These are phyloP conservation scores for Hypoxylon crocopeplum DNA, from an alignment of 495 filamentous ascomycete species.

Conservation along the genomic window DNA sequence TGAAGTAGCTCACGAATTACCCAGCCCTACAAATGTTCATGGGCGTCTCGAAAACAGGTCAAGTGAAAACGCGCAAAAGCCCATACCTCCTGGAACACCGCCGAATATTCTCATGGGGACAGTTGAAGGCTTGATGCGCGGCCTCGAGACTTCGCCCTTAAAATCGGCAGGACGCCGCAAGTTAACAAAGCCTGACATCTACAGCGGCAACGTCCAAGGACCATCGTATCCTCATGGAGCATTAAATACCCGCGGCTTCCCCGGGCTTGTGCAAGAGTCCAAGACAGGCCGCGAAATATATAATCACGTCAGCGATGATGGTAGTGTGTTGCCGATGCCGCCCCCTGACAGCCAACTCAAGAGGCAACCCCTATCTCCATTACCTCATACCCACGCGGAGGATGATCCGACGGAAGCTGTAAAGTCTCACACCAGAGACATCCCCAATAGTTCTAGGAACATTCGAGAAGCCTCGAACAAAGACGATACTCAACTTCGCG, in stretches of 20 bases:
- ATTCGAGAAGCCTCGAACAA: conserved; percentile 21
- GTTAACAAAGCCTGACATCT: conserved; percentile 27
- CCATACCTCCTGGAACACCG: conserved; percentile 30
- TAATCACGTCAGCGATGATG: conserved; percentile 28
- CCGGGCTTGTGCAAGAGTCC: conserved; percentile 9
- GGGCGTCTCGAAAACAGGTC: conserved; percentile 24
- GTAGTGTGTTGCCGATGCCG: conserved; percentile 29
- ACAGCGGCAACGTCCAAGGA: conserved; percentile 30
- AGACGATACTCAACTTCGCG: conserved; percentile 15
- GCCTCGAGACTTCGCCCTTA: conserved; percentile 2
- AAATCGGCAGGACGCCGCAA: conserved; percentile 25
- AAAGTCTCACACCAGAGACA: conserved; percentile 23
- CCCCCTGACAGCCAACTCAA: conserved; percentile 29
- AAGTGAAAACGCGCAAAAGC: conserved; percentile 28
- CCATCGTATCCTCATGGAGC: background rate
- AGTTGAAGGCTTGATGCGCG: background rate
- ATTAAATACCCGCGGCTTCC: conserved; percentile 1
- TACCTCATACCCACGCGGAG: conserved; percentile 36
- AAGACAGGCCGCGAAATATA: conserved; percentile 8
- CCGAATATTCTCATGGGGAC: conserved; percentile 1
- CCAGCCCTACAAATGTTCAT: conserved; percentile 19
- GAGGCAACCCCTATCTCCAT: conserved; percentile 21
- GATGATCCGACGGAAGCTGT: conserved; percentile 35
- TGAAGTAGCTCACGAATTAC: background rate
- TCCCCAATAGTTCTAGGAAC: conserved; percentile 44